phyloP scores from a whole-genome alignment of 2,329 filamentous ascomycete species.

The Colletotrichum brevisporum region DNA sequence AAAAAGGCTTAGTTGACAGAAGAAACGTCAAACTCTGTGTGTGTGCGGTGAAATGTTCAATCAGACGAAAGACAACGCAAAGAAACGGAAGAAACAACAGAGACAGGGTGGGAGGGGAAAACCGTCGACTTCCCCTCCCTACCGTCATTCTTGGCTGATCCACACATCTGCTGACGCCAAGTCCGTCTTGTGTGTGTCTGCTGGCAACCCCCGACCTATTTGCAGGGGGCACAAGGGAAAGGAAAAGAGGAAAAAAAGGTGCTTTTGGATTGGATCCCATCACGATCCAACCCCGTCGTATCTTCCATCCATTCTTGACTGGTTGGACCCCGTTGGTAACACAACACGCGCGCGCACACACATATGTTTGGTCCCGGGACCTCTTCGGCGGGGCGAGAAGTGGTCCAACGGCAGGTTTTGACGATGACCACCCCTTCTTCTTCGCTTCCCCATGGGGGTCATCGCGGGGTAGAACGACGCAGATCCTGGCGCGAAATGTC shows the following conservation, averaged over 20 bases:
- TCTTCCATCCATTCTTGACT: not conserved
- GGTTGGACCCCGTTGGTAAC: conserved; percentile 3
- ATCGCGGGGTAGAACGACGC: conserved; percentile 36
- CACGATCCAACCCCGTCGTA: no score
- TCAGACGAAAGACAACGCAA: not conserved
- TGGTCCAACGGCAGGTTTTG: conserved; percentile 26
- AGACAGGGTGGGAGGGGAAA: not conserved
- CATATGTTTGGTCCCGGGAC: no score
- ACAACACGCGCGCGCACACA: no score
- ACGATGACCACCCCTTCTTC: conserved; percentile 24
- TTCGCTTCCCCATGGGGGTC: conserved; percentile 35
- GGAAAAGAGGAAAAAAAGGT: no score
- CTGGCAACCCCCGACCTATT: conserved; percentile 23
- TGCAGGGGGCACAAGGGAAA: conserved; percentile 13
- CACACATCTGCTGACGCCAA: conserved; percentile 41
- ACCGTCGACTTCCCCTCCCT: not conserved
- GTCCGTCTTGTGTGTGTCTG: conserved; percentile 19
- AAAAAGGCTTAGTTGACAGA: not conserved
- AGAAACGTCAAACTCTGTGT: not conserved
- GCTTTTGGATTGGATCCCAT: no score
- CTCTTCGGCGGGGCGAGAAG: no score
- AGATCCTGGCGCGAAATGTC: conserved; percentile 21
- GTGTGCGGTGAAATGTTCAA: not conserved
- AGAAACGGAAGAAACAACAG: no score
- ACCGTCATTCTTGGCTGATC: conserved; percentile 36